These are phyloP conservation scores for Scleromitrula shiraiana DNA, from an alignment of 2,329 filamentous ascomycete species.

Conservation along the genomic window DNA sequence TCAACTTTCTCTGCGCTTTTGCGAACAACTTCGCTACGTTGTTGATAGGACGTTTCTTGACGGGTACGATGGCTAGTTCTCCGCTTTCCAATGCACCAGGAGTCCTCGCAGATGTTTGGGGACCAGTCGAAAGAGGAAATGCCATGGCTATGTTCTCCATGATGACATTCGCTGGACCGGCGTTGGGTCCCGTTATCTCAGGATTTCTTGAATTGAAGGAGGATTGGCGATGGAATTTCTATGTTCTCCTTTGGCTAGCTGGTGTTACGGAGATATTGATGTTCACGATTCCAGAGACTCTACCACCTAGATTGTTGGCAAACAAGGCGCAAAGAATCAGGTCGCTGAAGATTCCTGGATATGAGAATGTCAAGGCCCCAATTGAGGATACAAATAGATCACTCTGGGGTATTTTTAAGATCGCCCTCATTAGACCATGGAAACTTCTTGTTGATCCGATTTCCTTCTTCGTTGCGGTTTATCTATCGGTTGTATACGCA, in stretches of 20 bases:
- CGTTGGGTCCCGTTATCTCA: slow-evolving; percentile 35
- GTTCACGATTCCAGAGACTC: slow-evolving; percentile 51
- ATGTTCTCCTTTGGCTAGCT: slow-evolving; percentile 39
- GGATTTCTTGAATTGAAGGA: slow-evolving; percentile 48
- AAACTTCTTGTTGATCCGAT: slow-evolving; percentile 82
- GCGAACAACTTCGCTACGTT: slow-evolving; percentile 50
- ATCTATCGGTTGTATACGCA: slow-evolving; percentile 52
- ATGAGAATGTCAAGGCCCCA: slow-evolving; percentile 45
- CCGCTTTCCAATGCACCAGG: slow-evolving; percentile 55
- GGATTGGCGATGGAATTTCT: slow-evolving; percentile 47
- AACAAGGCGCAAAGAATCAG: slow-evolving; percentile 47
- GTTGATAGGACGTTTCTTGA: slow-evolving; percentile 59
- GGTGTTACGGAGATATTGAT: slow-evolving; percentile 36
- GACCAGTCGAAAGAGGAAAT: slow-evolving; percentile 43
- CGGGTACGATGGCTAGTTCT: slow-evolving; percentile 52
- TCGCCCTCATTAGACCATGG: slow-evolving; percentile 82
- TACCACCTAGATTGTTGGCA: slow-evolving; percentile 42
- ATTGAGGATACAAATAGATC: slow-evolving; percentile 54
- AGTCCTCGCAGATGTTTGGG: slow-evolving; percentile 55
- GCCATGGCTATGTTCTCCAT: slow-evolving; percentile 58
- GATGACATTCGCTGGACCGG: slow-evolving; percentile 54
- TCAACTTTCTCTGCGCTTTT: slow-evolving; percentile 53
- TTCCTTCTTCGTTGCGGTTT: slow-evolving; percentile 72
- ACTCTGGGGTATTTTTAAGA: slow-evolving; percentile 55
- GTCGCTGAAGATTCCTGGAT: slow-evolving; percentile 40